phyloP scores from a whole-genome alignment of 2,329 filamentous ascomycete genomes.

The Corniculantispora saksenae region DNA sequence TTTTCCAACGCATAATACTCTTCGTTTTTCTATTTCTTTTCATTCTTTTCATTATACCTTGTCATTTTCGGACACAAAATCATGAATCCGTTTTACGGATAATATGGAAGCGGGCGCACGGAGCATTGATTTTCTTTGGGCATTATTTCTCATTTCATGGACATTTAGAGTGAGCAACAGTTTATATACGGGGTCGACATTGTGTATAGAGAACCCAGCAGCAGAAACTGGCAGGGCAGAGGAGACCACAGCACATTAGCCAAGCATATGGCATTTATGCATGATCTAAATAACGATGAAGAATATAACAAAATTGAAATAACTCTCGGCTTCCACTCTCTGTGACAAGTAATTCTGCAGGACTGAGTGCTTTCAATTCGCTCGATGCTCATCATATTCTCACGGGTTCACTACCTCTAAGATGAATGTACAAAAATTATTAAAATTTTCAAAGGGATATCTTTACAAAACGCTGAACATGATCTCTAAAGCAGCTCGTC shows the following conservation, averaged over 20 bases:
- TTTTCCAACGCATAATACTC: neutral
- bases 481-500: neutral
- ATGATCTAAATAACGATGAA: neutral
- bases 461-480: neutral
- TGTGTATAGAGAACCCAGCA: neutral
- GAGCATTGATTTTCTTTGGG: constrained; percentile 3
- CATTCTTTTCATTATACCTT: constrained; percentile 8
- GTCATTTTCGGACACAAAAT: neutral
- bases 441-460: neutral
- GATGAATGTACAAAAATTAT: neutral
- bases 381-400: no score
- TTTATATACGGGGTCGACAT: neutral
- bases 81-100: neutral
- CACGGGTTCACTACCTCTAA: neutral
- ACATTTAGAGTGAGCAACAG: neutral
- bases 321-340: neutral
- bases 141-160: neutral
- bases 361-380: no score
- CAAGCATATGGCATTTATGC: constrained; percentile 1
- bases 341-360: no score
- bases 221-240: neutral
- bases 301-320: neutral
- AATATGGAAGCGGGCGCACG: constrained; percentile 5
- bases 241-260: neutral
- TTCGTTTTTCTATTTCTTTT: constrained; percentile 1